Evolutionary conservation across 2,329 filamentous ascomycete species (phyloP).

Genomic region (Botrytis hyacinthi): DNA sequence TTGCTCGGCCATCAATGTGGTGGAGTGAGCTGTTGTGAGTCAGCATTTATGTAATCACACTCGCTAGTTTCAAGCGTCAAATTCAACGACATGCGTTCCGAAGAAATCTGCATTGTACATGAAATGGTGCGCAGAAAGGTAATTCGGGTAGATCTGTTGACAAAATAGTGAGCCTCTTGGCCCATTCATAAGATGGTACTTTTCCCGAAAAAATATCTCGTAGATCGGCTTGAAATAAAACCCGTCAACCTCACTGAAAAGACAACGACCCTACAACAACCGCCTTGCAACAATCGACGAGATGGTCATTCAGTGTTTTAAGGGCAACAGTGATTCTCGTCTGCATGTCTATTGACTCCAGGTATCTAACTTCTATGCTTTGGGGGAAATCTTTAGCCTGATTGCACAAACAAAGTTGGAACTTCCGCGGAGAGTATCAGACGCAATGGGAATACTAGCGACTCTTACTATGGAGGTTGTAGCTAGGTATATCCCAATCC

Average conservation of each 20-base stretch:
- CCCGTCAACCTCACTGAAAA: no score
- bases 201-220: not conserved
- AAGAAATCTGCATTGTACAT: not conserved
- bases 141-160: not conserved
- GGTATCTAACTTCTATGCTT: no score
- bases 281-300: no score
- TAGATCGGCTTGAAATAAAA: not conserved
- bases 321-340: no score
- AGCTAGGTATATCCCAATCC: not conserved
- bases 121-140: not conserved
- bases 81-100: not conserved
- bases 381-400: not conserved
- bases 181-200: not conserved
- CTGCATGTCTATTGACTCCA: no score
- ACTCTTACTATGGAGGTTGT: not conserved
- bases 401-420: not conserved
- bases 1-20: not conserved
- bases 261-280: no score
- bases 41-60: conserved; percentile 9
- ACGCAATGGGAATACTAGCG: not conserved
- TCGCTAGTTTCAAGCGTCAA: not conserved
- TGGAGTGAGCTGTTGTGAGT: not conserved
- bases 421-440: not conserved
- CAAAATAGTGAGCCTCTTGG: not conserved
- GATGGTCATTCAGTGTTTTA: no score